Evolutionary conservation across 306 rosid genomes (phyloP), one percentile per base, ranked within the genome.

Genomic region (Spatholobus suberectus): DNA sequence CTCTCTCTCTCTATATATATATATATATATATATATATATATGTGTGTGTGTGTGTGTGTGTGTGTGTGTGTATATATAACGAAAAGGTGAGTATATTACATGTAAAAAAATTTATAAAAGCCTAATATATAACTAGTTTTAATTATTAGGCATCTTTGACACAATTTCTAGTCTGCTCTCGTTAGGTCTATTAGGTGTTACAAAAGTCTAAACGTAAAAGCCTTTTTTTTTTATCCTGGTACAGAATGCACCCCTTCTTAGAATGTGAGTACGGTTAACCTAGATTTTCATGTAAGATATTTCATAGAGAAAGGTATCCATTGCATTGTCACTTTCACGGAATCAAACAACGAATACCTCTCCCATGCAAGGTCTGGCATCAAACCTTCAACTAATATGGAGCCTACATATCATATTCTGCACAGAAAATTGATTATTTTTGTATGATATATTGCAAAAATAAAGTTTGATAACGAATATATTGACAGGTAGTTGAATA

Each of bases 241-340:
- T 24, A 11, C 6, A 58, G 34, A 55, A 55, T 3, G 27, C 29
- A 55, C 14, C 1, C 27, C 1, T 8, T 55, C 62, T 8, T 55
- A 8, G 62, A 55, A 20, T 2, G 2, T 23, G 15, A 58, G 69
- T n/a, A 38, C 21, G 18, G 67, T 51, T 55, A 27, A 49, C 6
- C 68, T 41, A 70, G 11, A 57, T 57, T 70, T 70, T 70, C 38
- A 58, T 35, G 69, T 71, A 32, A 57, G 78, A 80, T 58, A 71
- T 80, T 58, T 80, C 63, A 17, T 43, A 17, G 38, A 32, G 41
- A 72, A 51, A 78, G 54, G 75, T 72, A 1, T 32, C 14, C 8
- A 57, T 23, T 69, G 84, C 51, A 73, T 78, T 57, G 86, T 78
- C 89, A 73, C 46, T 68, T 73, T 73, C 84, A 24, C 8, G 14